These are phyloP conservation scores for Fomitopsis pinicola DNA, from an alignment of 1,284 basidiomycete species.

Conservation along the genomic window DNA sequence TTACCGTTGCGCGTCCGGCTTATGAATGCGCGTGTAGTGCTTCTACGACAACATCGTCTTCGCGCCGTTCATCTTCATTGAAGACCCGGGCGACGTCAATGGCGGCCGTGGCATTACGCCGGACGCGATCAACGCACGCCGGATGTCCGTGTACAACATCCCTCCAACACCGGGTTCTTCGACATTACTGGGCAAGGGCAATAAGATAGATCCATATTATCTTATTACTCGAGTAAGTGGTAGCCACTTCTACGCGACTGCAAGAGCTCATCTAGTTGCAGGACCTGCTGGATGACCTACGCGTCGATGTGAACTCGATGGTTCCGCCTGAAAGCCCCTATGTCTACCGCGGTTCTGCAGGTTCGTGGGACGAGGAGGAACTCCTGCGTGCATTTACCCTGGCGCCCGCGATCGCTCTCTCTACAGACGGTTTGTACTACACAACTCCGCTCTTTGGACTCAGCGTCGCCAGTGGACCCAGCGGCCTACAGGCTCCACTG, in stretches of 20 bases:
- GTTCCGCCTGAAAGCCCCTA: slow-evolving; percentile 74
- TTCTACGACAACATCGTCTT: slow-evolving; percentile 97
- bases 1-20: not conserved
- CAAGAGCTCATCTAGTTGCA: slow-evolving; percentile 25
- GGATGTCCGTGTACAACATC: slow-evolving; percentile 36
- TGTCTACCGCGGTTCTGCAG: slow-evolving; percentile 68
- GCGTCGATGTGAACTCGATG: slow-evolving; percentile 64
- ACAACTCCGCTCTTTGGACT: slow-evolving; percentile 48
- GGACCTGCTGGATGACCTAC: slow-evolving; percentile 71
- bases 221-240: slow-evolving; percentile 75
- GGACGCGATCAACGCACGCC: slow-evolving; percentile 39
- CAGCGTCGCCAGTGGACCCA: slow-evolving; percentile 33
- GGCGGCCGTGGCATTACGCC: slow-evolving; percentile 44
- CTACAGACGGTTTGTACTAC: slow-evolving; percentile 35
- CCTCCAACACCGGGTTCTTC: slow-evolving; percentile 32
- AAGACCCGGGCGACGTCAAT: slow-evolving; percentile 77
- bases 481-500: slow-evolving; percentile 17
- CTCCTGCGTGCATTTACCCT: slow-evolving; percentile 67
- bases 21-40: slow-evolving; percentile 48
- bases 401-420: slow-evolving; percentile 56
- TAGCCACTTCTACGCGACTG: not conserved
- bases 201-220: slow-evolving; percentile 88
- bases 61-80: slow-evolving; percentile 94
- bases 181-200: slow-evolving; percentile 47
- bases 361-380: slow-evolving; percentile 66